A percentile compares a stretch with the other conserved stretches of the same genome.
phyloP scores from a whole-genome alignment of 768 basidiomycete genomes.

The Asterophora lycoperdoides region DNA sequence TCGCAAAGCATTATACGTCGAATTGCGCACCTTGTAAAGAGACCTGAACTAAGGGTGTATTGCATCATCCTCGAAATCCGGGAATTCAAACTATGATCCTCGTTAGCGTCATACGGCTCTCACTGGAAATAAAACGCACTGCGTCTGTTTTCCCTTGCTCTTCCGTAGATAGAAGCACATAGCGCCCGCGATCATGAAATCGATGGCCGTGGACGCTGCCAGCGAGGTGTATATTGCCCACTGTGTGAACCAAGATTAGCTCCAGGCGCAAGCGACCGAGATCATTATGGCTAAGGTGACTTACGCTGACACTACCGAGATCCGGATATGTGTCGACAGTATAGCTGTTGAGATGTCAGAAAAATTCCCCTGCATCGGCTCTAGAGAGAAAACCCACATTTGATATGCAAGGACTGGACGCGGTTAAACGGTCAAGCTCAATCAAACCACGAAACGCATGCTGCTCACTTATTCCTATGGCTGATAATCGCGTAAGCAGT shows the following conservation, averaged over 20 bases:
- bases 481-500: slow-evolving; percentile 12
- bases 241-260: slow-evolving; percentile 17
- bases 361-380: neutral
- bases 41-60: slow-evolving; percentile 23
- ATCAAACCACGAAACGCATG: neutral
- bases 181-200: slow-evolving; percentile 35
- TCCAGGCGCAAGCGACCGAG: neutral
- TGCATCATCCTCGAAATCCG: slow-evolving; percentile 31
- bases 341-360: slow-evolving; percentile 21
- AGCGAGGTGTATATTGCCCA: slow-evolving; percentile 42
- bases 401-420: slow-evolving; percentile 31
- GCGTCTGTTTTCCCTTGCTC: slow-evolving; percentile 24
- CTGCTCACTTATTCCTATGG: slow-evolving; percentile 29
- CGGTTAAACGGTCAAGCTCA: neutral
- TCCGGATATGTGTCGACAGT: slow-evolving; percentile 28
- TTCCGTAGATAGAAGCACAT: slow-evolving; percentile 33
- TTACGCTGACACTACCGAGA: slow-evolving; percentile 28
- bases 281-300: slow-evolving; percentile 6
- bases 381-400: slow-evolving; percentile 23
- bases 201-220: slow-evolving; percentile 38
- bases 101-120: neutral
- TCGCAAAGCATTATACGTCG: neutral
- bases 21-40: slow-evolving; percentile 20
- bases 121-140: slow-evolving; percentile 5
- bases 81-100: slow-evolving; percentile 23